phyloP scores from a whole-genome alignment of 1,139 yeast genomes.

The Candida sanyaensis region DNA sequence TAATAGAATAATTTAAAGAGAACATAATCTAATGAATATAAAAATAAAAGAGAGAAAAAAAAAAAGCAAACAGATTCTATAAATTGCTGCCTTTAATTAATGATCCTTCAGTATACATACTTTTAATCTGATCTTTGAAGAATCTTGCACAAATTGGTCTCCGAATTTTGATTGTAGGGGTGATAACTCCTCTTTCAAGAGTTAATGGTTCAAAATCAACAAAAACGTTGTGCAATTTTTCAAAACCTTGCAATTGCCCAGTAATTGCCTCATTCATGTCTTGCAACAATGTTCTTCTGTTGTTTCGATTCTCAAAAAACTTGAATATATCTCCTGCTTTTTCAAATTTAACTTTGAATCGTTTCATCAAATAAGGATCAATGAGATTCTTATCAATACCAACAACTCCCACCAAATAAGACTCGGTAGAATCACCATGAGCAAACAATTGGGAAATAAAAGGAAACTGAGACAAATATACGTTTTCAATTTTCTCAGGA shows the following conservation, averaged over 20 bases:
- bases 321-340: slow-evolving; percentile 25
- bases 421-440: slow-evolving; percentile 63
- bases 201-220: slow-evolving; percentile 68
- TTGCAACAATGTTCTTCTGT: slow-evolving; percentile 27
- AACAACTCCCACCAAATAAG: slow-evolving; percentile 60
- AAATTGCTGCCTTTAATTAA: slow-evolving; percentile 22
- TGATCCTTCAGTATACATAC: slow-evolving; percentile 55
- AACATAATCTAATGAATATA: not conserved
- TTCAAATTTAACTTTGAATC: slow-evolving; percentile 16
- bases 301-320: slow-evolving; percentile 25
- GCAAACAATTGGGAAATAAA: slow-evolving; percentile 34
- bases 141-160: slow-evolving; percentile 50
- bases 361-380: slow-evolving; percentile 18
- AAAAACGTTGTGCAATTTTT: slow-evolving; percentile 60
- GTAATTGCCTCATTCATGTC: slow-evolving; percentile 27
- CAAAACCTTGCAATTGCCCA: slow-evolving; percentile 50
- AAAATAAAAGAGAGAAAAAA: not conserved
- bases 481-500: slow-evolving; percentile 45
- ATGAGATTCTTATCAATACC: slow-evolving; percentile 45
- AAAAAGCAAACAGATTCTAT: not conserved
- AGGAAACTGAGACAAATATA: slow-evolving; percentile 36
- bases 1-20: not conserved
- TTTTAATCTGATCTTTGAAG: not conserved
- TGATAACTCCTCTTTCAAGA: slow-evolving; percentile 60
- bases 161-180: slow-evolving; percentile 77